These are phyloP conservation scores for Hibiscus tridactylites DNA, from an alignment of 345 rosid genomes.

Conservation along the genomic window DNA sequence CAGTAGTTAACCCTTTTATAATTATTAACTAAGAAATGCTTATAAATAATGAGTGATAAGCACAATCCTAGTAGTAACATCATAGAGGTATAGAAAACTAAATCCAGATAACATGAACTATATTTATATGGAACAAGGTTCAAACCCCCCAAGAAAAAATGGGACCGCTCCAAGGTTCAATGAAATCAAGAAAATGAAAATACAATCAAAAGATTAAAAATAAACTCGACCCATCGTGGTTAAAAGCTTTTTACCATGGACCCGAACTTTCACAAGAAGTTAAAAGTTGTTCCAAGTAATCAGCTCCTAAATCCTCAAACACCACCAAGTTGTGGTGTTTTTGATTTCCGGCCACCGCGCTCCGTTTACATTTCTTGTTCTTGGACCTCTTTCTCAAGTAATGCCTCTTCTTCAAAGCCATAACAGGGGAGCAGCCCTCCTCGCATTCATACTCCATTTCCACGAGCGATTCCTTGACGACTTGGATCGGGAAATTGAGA, in stretches of 20 bases:
- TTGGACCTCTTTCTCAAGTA: constrained; percentile 36
- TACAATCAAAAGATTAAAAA: not conserved
- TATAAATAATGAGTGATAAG: too few relatives aligned
- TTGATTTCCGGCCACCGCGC: not conserved
- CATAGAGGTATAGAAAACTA: too few relatives aligned
- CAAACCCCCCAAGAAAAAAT: not conserved
- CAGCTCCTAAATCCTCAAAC: constrained; percentile 65
- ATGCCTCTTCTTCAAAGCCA: constrained; percentile 50
- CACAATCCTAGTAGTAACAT: too few relatives aligned
- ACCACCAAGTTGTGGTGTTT: constrained; percentile 36
- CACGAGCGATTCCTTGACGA: constrained; percentile 41
- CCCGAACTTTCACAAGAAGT: constrained; percentile 29
- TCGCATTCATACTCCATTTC: constrained; percentile 35
- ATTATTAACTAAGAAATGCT: too few relatives aligned
- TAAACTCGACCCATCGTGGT: not conserved
- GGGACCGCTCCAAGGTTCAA: not conserved
- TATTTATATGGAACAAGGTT: too few relatives aligned
- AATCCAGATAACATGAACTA: too few relatives aligned
- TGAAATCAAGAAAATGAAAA: not conserved
- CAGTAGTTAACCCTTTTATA: too few relatives aligned
- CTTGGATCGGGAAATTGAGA: constrained; percentile 54
- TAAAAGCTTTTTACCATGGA: not conserved
- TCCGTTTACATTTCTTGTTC: constrained; percentile 23
- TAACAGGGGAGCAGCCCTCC: constrained; percentile 61
- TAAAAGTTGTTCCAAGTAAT: constrained; percentile 59